phyloP scores from a whole-genome alignment of 768 basidiomycete species.

The Rhodocollybia butyracea region DNA sequence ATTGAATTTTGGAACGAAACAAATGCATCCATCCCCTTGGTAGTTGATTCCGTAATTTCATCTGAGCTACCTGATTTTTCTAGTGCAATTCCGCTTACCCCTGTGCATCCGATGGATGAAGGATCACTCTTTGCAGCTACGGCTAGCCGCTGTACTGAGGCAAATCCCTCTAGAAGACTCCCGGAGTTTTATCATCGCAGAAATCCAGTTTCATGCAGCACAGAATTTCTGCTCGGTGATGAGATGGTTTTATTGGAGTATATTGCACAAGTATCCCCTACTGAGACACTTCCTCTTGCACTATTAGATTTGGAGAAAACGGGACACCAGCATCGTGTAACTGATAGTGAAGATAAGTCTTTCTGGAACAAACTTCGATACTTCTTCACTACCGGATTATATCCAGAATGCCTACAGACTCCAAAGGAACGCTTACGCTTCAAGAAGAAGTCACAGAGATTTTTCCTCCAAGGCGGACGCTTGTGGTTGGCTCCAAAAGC shows the following conservation, averaged over 20 bases:
- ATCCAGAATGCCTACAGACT: slow-evolving; percentile 5
- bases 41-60: too few species aligned
- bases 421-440: slow-evolving; percentile 5
- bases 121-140: neutral
- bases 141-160: neutral
- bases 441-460: slow-evolving; percentile 9
- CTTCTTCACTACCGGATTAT: slow-evolving; percentile 7
- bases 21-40: too few species aligned
- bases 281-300: neutral
- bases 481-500: slow-evolving; percentile 16
- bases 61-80: too few species aligned
- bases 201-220: neutral
- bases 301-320: neutral
- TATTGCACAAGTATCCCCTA: too few species aligned
- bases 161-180: neutral
- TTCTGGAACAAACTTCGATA: slow-evolving; percentile 14
- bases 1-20: neutral
- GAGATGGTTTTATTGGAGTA: neutral
- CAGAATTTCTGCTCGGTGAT: neutral
- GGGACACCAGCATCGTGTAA: neutral
- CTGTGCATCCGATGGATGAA: neutral
- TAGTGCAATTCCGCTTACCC: too few species aligned
- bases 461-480: slow-evolving; percentile 14
- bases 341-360: neutral
- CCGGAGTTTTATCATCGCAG: neutral